Conservation (phyloP, 2,329 filamentous ascomycete genomes). For the Fusarium luffae region DNA sequence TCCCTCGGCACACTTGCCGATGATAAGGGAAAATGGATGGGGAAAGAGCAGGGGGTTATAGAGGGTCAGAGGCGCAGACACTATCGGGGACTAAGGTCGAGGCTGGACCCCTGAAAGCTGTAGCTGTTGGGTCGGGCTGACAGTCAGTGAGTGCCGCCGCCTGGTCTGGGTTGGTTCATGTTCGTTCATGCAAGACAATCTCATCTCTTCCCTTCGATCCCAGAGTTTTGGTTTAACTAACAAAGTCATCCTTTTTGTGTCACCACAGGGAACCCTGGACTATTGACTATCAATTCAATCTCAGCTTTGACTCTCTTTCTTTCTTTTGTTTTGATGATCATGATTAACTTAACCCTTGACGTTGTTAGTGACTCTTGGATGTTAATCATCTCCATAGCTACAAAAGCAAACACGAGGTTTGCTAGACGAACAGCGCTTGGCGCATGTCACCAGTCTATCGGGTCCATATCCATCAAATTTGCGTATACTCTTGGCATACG, state of each 20-base stretch:
- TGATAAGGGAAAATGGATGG: slow-evolving; percentile 32
- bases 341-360: neutral
- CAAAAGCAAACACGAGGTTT: slow-evolving; percentile 31
- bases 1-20: slow-evolving; percentile 21
- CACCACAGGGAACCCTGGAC: neutral
- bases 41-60: slow-evolving; percentile 4
- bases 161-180: slow-evolving; percentile 16
- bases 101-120: slow-evolving; percentile 27
- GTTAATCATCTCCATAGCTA: neutral
- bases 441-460: slow-evolving; percentile 22
- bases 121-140: neutral
- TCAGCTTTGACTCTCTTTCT: neutral
- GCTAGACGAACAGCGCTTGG: slow-evolving; percentile 22
- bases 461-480: slow-evolving; percentile 28
- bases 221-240: slow-evolving; percentile 30
- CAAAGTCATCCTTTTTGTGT: neutral
- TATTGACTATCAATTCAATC: neutral
- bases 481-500: slow-evolving; percentile 15
- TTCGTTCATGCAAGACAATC: slow-evolving; percentile 3
- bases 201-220: slow-evolving; percentile 3
- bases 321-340: neutral
- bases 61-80: slow-evolving; percentile 29
- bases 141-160: slow-evolving; percentile 28
- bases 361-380: neutral
- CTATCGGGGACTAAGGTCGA: slow-evolving; percentile 6